These are phyloP conservation scores for Tylopilus vinaceipallidus DNA, from an alignment of 768 basidiomycete species.

Conservation along the genomic window DNA sequence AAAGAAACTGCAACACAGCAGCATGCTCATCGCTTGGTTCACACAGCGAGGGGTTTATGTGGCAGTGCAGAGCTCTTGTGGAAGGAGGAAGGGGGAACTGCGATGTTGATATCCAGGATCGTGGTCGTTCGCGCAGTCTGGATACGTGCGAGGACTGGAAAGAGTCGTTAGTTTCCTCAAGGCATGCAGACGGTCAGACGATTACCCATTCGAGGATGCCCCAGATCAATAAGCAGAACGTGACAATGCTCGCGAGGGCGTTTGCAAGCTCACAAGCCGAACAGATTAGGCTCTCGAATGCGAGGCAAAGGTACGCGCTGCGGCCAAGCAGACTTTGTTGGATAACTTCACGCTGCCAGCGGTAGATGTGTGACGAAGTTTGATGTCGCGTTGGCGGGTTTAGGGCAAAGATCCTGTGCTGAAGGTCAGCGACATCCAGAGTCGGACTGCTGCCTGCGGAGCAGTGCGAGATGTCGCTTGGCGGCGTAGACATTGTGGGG, in stretches of 20 bases:
- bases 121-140: slow-evolving; percentile 4
- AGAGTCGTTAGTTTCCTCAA: slow-evolving; percentile 6
- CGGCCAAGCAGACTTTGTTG: background rate
- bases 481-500: slow-evolving; percentile 14
- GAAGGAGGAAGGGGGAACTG: slow-evolving; percentile 12
- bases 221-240: slow-evolving; percentile 23
- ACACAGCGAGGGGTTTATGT: slow-evolving; percentile 1
- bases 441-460: slow-evolving; percentile 1
- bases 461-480: slow-evolving; percentile 7
- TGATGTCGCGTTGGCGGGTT: slow-evolving; percentile 1
- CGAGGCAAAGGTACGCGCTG: background rate
- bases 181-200: background rate
- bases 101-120: background rate
- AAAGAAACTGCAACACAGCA: slow-evolving; percentile 25
- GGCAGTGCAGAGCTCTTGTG: slow-evolving; percentile 4
- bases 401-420: slow-evolving; percentile 6
- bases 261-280: slow-evolving; percentile 15
- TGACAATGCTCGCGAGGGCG: slow-evolving; percentile 9
- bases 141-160: slow-evolving; percentile 16
- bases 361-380: background rate
- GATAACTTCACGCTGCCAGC: background rate
- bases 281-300: slow-evolving; percentile 3
- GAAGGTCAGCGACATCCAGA: slow-evolving; percentile 14
- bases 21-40: slow-evolving; percentile 16
- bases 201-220: slow-evolving; percentile 25